Conservation (phyloP, 345 rosid species). For the Eucalyptus erythrocorys region DNA sequence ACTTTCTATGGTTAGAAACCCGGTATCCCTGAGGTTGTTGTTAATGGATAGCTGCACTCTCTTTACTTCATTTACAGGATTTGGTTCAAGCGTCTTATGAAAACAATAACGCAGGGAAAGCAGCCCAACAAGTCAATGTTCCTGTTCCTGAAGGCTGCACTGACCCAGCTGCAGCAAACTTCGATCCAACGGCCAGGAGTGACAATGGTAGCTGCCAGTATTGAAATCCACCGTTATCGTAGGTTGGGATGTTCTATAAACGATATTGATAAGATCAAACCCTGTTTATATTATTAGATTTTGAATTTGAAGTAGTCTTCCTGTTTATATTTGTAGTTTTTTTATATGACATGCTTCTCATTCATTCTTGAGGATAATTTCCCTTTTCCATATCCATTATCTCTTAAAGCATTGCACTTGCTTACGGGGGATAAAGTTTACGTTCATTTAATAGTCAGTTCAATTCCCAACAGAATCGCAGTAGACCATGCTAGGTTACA, state of each 20-base stretch:
- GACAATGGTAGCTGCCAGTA: constrained; percentile 7
- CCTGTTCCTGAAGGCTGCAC: constrained; percentile 7
- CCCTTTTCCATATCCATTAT: neutral
- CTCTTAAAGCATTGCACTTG: neutral
- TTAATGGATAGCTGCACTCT: neutral
- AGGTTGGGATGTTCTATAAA: neutral
- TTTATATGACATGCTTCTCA: neutral
- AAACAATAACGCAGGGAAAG: neutral
- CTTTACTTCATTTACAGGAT: neutral
- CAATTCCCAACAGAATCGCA: neutral
- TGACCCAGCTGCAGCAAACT: neutral
- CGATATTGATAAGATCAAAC: neutral
- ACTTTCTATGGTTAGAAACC: neutral
- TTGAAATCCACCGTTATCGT: neutral
- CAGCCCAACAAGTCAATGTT: constrained; percentile 2
- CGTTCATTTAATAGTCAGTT: neutral
- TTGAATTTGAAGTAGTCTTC: neutral
- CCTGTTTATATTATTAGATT: neutral
- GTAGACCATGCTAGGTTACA: neutral
- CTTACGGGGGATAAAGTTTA: neutral
- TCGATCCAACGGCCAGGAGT: constrained; percentile 5
- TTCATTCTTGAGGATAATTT: neutral
- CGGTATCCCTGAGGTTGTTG: neutral
- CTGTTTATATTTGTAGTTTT: neutral
- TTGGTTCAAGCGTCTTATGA: neutral